Evolutionary conservation across 2,329 filamentous ascomycete species (phyloP).

Genomic region (Curvularia hawaiiensis): DNA sequence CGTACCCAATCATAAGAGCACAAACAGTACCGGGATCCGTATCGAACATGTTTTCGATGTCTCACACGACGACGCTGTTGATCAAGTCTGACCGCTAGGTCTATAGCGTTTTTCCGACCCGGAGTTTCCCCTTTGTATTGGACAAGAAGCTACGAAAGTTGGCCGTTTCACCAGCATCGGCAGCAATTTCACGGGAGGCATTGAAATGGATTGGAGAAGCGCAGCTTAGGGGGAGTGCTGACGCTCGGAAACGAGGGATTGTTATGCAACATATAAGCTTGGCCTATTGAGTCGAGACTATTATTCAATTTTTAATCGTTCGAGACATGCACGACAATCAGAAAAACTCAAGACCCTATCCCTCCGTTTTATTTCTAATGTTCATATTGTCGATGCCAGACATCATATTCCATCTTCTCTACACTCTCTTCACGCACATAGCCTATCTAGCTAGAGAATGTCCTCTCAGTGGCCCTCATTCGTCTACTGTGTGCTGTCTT

Average conservation of each 20-base stretch:
- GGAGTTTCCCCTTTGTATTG: background rate
- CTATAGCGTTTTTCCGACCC: background rate
- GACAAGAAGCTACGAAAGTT: background rate
- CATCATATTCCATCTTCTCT: background rate
- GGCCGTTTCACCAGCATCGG: background rate
- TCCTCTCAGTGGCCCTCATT: no score
- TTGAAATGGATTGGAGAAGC: background rate
- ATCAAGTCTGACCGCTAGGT: slow-evolving; percentile 9
- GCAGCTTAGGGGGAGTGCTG: background rate
- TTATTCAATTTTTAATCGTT: background rate
- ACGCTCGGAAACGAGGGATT: background rate
- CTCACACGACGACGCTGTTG: slow-evolving; percentile 17
- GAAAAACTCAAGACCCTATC: no score
- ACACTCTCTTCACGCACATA: background rate
- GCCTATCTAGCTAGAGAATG: background rate
- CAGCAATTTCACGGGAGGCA: background rate
- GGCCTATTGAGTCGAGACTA: background rate
- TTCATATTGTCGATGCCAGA: background rate
- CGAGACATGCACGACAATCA: background rate
- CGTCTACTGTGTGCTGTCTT: background rate
- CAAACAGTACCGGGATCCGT: slow-evolving; percentile 24
- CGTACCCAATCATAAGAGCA: slow-evolving; percentile 7
- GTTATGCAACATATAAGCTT: background rate
- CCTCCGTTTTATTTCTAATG: background rate
- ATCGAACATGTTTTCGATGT: slow-evolving; percentile 33